Conservation (phyloP, 2,329 filamentous ascomycete genomes). For the Xylariaceae sp. region DNA sequence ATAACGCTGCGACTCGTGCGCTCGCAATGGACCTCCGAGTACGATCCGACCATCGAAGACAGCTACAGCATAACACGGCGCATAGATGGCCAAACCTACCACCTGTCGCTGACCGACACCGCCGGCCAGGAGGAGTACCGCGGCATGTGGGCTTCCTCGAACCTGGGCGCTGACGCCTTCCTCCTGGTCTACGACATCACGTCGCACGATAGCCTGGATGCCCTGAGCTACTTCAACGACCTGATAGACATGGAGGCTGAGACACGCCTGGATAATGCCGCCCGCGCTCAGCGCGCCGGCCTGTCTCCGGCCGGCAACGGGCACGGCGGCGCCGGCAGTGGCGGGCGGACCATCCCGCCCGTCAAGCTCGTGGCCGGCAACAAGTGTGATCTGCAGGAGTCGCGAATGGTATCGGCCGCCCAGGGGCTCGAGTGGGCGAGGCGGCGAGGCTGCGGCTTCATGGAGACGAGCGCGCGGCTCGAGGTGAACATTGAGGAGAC, state of each 20-base stretch:
- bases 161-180: constrained; percentile 74
- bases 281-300: constrained; percentile 39
- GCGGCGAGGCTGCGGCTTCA: constrained; percentile 67
- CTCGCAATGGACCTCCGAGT: constrained; percentile 77
- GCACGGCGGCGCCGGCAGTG: constrained; percentile 25
- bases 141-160: constrained; percentile 74
- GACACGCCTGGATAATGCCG: constrained; percentile 55
- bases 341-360: constrained; percentile 53
- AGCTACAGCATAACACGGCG: constrained; percentile 75
- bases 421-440: constrained; percentile 72
- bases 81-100: constrained; percentile 74
- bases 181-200: constrained; percentile 87
- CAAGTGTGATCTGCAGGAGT: constrained; percentile 73
- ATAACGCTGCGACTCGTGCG: constrained; percentile 77
- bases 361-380: constrained; percentile 81
- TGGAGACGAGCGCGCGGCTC: constrained; percentile 79
- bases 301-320: constrained; percentile 26
- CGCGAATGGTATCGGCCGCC: constrained; percentile 60
- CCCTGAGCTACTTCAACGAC: constrained; percentile 71
- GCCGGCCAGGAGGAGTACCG: constrained; percentile 88
- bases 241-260: constrained; percentile 79
- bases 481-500: constrained; percentile 89
- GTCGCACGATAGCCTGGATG: constrained; percentile 56
- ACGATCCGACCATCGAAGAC: constrained; percentile 76
- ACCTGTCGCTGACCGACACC: constrained; percentile 73